These are phyloP conservation scores for Scleromitrula shiraiana DNA, from an alignment of 2,329 filamentous ascomycete genomes.

Conservation along the genomic window DNA sequence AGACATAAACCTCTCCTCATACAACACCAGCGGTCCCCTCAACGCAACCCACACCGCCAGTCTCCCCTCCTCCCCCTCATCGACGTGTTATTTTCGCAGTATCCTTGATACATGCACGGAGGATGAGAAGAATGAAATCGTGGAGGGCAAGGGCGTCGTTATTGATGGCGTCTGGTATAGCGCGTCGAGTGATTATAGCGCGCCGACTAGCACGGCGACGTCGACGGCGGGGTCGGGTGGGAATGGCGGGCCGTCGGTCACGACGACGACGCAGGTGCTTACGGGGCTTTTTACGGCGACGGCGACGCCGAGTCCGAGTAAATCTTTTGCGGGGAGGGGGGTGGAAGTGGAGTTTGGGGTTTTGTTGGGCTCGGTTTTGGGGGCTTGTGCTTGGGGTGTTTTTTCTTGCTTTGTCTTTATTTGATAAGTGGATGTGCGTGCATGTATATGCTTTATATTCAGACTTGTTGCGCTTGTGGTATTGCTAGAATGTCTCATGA, in stretches of 20 bases:
- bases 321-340: slow-evolving; percentile 1
- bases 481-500: no score
- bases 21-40: slow-evolving; percentile 47
- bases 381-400: background rate
- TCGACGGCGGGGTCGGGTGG: slow-evolving; percentile 7
- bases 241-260: slow-evolving; percentile 17
- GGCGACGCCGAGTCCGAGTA: slow-evolving; percentile 22
- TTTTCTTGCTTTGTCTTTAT: background rate
- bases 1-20: slow-evolving; percentile 42
- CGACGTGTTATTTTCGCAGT: slow-evolving; percentile 55
- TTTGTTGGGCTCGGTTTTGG: background rate
- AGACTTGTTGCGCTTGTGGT: no score
- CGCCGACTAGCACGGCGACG: slow-evolving; percentile 14
- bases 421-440: background rate
- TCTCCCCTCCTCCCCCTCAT: slow-evolving; percentile 38
- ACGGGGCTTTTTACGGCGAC: slow-evolving; percentile 29
- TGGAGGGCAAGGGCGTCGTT: slow-evolving; percentile 44
- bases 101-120: slow-evolving; percentile 46
- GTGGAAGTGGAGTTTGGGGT: background rate
- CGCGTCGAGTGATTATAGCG: slow-evolving; percentile 35
- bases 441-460: background rate
- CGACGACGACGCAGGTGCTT: slow-evolving; percentile 26
- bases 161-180: slow-evolving; percentile 51
- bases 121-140: slow-evolving; percentile 41
- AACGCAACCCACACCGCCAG: slow-evolving; percentile 50